Base-by-base conservation (phyloP, 495 filamentous ascomycete genomes). In the Bacidia gigantensis region DNA sequence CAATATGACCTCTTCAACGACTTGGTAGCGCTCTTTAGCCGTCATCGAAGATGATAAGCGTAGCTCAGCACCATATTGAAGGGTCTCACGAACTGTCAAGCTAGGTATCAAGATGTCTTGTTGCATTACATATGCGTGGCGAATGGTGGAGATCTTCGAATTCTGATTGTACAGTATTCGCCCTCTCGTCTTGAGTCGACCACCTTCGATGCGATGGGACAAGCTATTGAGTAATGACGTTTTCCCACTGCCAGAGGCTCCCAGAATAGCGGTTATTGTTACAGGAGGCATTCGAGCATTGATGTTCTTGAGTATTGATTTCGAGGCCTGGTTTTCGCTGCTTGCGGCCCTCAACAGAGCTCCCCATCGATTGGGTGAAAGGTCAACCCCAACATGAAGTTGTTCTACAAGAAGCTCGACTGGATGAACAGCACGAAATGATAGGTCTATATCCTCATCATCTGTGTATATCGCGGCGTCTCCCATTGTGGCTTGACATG, bases 91-190 rank as follows among this genome's bases (percentile, higher is more conserved):
- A 20, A 88, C 83, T 1, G 84, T 86, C 29, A 88, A 62, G 0
- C 80, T 80, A 0, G 83, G 79, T 1, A 86, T 68, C 3, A 87
- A 65, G 40, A 85, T 71, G 63, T 88, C 84, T 48, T 87, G 79
- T 58, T 87, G 84, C 79, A 85, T 84, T 14, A 86, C 79, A 64
- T 86, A 87, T 53, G 83, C 79, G 55, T 79, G 79, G 24, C 78
- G 67, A 11, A 80, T 65, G 49, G 61, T 70, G 11, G 71, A 64
- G 17, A 81, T 63, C n/a, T 77, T 65, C 20, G 68, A 50, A 44
- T 65, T 58, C 2, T 68, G 75, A 59, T 83, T 84, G 60, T 80
- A 84, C 0, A 69, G 74, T 0, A 75, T 74, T 0, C 57, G 58
- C 2, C 82, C 82, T 11, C 65, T 65, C 20, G 72, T 72, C 14